Base-by-base conservation (phyloP, 1,139 yeast species). In the Candida sp. region DNA sequence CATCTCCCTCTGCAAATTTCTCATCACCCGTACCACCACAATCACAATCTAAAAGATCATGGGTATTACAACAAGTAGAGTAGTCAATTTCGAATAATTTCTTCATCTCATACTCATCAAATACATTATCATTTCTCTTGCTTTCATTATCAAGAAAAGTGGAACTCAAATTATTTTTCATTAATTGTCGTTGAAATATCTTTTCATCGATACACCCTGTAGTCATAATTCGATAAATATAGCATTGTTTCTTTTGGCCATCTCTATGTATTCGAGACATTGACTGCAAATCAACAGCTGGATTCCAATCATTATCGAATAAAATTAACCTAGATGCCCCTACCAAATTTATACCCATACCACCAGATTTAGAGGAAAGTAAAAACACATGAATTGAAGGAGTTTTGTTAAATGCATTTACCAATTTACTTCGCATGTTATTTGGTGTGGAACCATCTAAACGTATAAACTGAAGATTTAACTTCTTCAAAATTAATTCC, bases 261-360 rank as follows among this genome's bases (percentile, higher is more conserved):
- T 93, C 97, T 51, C 99, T 71, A 57, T 91, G 97, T 5, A 93
- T 84, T 49, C 99, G 68, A 1, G 97, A 96, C 96, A 93, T 89
- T 0, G 98, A 96, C 61, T 93, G 99, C 25, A 87, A 63, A 60
- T 93, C 99, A 9, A 87, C 77, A 0, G 97, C 81, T 0, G 99
- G 99, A 52, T 95, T 93, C 96, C 96, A 88, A 57, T 90, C 97
- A 48, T 91, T 87, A 56, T 90, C 98, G 56, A 87, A 87, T 22
- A 93, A 64, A 3, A 93, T 75, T 32, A 93, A 66, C 27, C 98
- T 70, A 0, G 96, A 89, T 0, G 96, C 99, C 1, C 99, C 99
- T 27, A 88, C 77, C 33, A 93, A 68, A 56, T 93, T 95, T 35
- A 93, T 71, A 0, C 99, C 99, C 49, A 87, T 83, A 0, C 99